Evolutionary conservation across 2,329 filamentous ascomycete species (phyloP).

Genomic region (Fusarium globosum): DNA sequence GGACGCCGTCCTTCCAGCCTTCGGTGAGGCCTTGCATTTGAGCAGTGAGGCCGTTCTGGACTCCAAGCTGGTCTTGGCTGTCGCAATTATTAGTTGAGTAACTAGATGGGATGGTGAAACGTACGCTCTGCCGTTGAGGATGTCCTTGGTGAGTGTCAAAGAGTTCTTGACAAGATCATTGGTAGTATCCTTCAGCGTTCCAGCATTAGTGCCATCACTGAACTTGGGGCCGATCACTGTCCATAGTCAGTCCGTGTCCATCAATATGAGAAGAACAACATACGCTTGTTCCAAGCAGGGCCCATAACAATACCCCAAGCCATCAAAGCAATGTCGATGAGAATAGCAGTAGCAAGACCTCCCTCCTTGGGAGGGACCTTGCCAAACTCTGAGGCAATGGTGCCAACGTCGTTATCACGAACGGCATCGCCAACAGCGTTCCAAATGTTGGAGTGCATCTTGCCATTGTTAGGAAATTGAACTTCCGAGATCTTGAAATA

Average conservation of each 20-base stretch:
- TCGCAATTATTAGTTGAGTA: background rate
- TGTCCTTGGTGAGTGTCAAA: constrained; percentile 20
- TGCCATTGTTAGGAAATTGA: fast-evolving
- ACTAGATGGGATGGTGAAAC: background rate
- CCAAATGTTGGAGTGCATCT: constrained; percentile 32
- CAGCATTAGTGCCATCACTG: background rate
- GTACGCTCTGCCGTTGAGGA: constrained; percentile 13
- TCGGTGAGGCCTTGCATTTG: constrained; percentile 23
- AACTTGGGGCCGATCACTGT: constrained; percentile 21
- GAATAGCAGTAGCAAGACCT: constrained; percentile 7
- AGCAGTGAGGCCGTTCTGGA: constrained; percentile 17
- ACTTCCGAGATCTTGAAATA: background rate
- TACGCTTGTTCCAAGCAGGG: constrained; percentile 27
- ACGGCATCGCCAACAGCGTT: constrained; percentile 24
- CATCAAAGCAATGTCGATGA: constrained; percentile 23
- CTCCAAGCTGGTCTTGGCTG: constrained; percentile 22
- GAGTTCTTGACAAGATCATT: constrained; percentile 30
- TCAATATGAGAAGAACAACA: fast-evolving
- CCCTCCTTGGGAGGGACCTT: constrained; percentile 16
- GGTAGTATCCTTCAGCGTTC: constrained; percentile 16
- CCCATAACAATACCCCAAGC: constrained; percentile 26
- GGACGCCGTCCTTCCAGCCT: constrained; percentile 21
- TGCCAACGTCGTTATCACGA: constrained; percentile 16
- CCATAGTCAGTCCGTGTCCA: fast-evolving
- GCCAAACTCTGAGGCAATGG: constrained; percentile 19